Percentiles rank a stretch among this genome's conserved stretches.
Conservation (phyloP, 2,329 filamentous ascomycete species). For the Aspergillus persii region DNA sequence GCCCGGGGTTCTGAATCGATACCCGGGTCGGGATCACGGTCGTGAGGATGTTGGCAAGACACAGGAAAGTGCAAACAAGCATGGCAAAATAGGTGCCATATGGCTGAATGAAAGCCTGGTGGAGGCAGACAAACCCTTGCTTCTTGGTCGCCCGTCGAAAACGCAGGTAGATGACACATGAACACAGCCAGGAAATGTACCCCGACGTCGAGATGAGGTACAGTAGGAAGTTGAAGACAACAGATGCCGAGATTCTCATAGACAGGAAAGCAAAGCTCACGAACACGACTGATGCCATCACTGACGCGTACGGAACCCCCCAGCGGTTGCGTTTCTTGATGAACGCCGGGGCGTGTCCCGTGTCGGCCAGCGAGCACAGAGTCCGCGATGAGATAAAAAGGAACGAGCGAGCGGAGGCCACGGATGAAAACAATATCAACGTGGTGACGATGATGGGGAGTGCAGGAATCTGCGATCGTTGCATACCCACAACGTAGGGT, state of each 20-base stretch:
- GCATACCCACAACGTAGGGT: constrained; percentile 43
- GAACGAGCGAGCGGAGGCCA: constrained; percentile 75
- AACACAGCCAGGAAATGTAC: constrained; percentile 67
- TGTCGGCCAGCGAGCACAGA: constrained; percentile 62
- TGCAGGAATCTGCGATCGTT: constrained; percentile 57
- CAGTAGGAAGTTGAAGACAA: constrained; percentile 68
- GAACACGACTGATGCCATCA: constrained; percentile 55
- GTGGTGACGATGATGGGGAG: constrained; percentile 70
- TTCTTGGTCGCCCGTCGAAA: constrained; percentile 50
- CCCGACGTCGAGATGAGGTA: constrained; percentile 67
- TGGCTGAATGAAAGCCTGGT: constrained; percentile 55
- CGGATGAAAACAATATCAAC: constrained; percentile 71
- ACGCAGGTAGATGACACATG: constrained; percentile 56
- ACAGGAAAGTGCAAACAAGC: constrained; percentile 54
- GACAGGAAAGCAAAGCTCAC: constrained; percentile 67
- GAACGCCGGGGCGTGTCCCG: constrained; percentile 60
- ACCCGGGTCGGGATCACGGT: constrained; percentile 64
- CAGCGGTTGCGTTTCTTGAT: constrained; percentile 57
- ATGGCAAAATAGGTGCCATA: constrained; percentile 65
- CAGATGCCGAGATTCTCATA: constrained; percentile 55
- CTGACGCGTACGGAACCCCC: constrained; percentile 62
- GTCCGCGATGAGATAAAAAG: constrained; percentile 69
- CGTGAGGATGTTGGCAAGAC: constrained; percentile 69
- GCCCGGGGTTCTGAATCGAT: constrained; percentile 61
- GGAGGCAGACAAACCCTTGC: constrained; percentile 48